phyloP scores from a whole-genome alignment of 495 filamentous ascomycete genomes.

The Lasiosphaeria miniovina region DNA sequence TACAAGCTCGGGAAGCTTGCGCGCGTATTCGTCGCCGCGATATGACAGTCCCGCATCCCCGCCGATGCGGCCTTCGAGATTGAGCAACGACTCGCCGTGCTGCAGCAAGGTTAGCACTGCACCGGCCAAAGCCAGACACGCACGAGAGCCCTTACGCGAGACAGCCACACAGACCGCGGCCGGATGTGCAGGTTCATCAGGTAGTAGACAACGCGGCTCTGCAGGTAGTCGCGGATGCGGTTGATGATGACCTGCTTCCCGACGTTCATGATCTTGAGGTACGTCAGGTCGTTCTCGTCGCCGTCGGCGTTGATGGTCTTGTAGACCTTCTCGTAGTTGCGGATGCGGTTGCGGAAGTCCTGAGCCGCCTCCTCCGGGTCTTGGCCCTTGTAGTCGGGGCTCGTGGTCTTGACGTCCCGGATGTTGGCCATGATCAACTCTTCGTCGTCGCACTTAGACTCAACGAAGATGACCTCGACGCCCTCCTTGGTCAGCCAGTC shows the following conservation, averaged over 20 bases:
- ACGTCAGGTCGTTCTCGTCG: slow-evolving; percentile 80
- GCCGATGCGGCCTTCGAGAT: slow-evolving; percentile 82
- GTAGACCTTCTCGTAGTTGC: slow-evolving; percentile 95
- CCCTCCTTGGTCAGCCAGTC: slow-evolving; percentile 67
- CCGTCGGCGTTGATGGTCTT: slow-evolving; percentile 76
- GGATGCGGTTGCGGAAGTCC: slow-evolving; percentile 91
- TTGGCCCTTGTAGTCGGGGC: slow-evolving; percentile 89
- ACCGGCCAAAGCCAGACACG: not conserved
- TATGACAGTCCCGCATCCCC: slow-evolving; percentile 84
- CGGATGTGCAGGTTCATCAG: slow-evolving; percentile 98
- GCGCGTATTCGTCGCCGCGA: slow-evolving; percentile 85
- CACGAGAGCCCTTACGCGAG: slow-evolving; percentile 60
- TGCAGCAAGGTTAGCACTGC: slow-evolving; percentile 35
- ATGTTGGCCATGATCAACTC: slow-evolving; percentile 96
- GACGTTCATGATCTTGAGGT: slow-evolving; percentile 96
- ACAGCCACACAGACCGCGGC: slow-evolving; percentile 96
- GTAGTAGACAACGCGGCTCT: slow-evolving; percentile 94
- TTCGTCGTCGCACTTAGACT: slow-evolving; percentile 93
- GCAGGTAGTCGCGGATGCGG: slow-evolving; percentile 91
- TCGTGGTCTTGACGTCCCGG: slow-evolving; percentile 93
- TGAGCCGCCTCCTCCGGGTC: slow-evolving; percentile 85
- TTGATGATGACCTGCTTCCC: slow-evolving; percentile 95
- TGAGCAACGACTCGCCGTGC: slow-evolving; percentile 93
- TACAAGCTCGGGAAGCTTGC: slow-evolving; percentile 75
- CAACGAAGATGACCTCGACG: slow-evolving; percentile 90